phyloP scores from a whole-genome alignment of 2,329 filamentous ascomycete species.

The Xylaria sp. region DNA sequence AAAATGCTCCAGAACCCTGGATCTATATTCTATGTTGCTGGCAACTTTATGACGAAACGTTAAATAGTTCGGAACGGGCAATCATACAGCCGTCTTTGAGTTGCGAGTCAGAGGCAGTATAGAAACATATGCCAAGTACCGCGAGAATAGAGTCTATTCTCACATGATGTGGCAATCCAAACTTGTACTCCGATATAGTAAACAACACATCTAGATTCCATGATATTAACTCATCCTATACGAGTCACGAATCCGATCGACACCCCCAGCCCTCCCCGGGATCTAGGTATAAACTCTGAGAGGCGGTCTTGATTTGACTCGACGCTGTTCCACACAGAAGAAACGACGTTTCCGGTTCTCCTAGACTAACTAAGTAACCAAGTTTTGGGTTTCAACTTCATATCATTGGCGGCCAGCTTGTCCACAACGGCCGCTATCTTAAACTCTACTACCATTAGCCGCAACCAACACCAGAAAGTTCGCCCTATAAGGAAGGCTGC shows the following conservation, averaged over 20 bases:
- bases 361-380: not conserved
- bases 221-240: not conserved
- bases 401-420: not conserved
- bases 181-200: not conserved
- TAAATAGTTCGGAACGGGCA: too few relatives aligned
- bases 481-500: not conserved
- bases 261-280: too few relatives aligned
- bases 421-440: not conserved
- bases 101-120: not conserved
- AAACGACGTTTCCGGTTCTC: not conserved
- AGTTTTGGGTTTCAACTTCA: not conserved
- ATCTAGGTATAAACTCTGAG: not conserved
- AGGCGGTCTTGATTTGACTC: not conserved
- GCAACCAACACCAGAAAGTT: not conserved
- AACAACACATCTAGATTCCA: not conserved
- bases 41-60: not conserved
- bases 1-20: not conserved
- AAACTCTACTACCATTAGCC: not conserved
- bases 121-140: not conserved
- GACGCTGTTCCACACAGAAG: not conserved
- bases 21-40: not conserved
- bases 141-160: not conserved
- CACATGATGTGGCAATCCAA: not conserved
- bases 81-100: not conserved
- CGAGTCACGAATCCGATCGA: not conserved